A percentile compares a stretch with the other conserved stretches of the same genome.
phyloP scores from a whole-genome alignment of 2,329 filamentous ascomycete genomes.

The Teratosphaeriaceae sp. region DNA sequence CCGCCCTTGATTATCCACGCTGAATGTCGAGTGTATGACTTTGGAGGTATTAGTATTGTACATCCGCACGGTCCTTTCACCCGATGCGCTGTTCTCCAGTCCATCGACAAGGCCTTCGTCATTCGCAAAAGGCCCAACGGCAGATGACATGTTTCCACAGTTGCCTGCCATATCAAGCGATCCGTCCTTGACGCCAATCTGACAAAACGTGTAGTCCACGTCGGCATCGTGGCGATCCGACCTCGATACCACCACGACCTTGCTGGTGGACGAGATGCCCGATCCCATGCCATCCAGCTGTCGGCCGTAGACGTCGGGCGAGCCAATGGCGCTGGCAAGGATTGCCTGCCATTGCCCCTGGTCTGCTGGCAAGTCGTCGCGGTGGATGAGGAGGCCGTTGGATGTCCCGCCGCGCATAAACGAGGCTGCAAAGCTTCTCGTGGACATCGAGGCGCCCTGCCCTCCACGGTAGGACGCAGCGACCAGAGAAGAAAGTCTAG shows the following conservation, averaged over 20 bases:
- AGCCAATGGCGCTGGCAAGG: slow-evolving; percentile 55
- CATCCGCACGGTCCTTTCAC: slow-evolving; percentile 49
- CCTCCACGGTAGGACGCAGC: too few relatives aligned
- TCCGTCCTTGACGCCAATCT: slow-evolving; percentile 56
- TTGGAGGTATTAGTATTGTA: slow-evolving; percentile 68
- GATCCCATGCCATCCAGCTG: slow-evolving; percentile 68
- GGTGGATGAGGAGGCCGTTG: slow-evolving; percentile 55
- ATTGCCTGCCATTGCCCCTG: slow-evolving; percentile 45
- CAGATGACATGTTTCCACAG: slow-evolving; percentile 67
- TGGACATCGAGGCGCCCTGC: not conserved
- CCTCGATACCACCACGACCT: slow-evolving; percentile 59
- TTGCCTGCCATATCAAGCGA: slow-evolving; percentile 62
- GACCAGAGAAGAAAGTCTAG: too few relatives aligned
- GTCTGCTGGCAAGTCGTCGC: slow-evolving; percentile 45
- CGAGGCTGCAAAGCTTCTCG: slow-evolving; percentile 41
- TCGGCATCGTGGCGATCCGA: slow-evolving; percentile 46
- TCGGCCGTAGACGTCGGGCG: slow-evolving; percentile 58
- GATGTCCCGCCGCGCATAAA: slow-evolving; percentile 67
- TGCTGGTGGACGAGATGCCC: slow-evolving; percentile 62
- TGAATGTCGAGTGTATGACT: slow-evolving; percentile 52
- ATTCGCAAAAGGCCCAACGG: slow-evolving; percentile 60
- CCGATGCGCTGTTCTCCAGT: slow-evolving; percentile 26
- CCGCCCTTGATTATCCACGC: slow-evolving; percentile 33
- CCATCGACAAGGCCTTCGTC: slow-evolving; percentile 45
- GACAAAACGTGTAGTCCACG: slow-evolving; percentile 66